Base-by-base conservation (phyloP, 805 yeast species). In the Zygoascus ofunaensis region DNA sequence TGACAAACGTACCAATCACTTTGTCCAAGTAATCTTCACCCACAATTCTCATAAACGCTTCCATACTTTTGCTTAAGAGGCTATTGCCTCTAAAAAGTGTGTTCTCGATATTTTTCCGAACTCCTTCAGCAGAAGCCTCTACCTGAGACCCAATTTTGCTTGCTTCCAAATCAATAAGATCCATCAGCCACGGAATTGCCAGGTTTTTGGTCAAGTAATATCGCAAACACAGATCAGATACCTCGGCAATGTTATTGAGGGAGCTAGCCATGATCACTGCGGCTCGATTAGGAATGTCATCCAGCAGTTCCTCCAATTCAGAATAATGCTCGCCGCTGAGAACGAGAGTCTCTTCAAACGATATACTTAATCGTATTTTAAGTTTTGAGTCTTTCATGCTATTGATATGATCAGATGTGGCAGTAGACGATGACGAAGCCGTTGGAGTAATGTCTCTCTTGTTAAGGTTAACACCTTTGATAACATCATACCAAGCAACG, bases 61-160 rank as follows among this genome's bases (percentile, higher is more conserved):
- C 98, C 44, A 89, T 60, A 0, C 95, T 72, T 58, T 85, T 85
- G 0, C 95, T 80, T 48, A 92, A 69, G 3, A 90, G 70, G 1
- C 95, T 79, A 45, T 86, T 83, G 0, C 96, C 95, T 53, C 98
- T 71, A 56, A 90, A 90, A 14, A 86, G 59, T 0, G 85, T 73
- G 50, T 76, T 80, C 50, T 75, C 72, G 3, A 77, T 61, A 50
- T 74, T 49, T 44, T 23, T 44, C 14, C 39, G 17, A 22, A 35
- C 24, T 7, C 28, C 37, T 5, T 43, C 45, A 22, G 33, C 41
- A 14, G 32, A 26, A 20, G 14, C 8, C 38, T 3, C 35, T 21
- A 24, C 39, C 32, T 18, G 41, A 18, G 18, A 28, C 20, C 34
- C 36, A 15, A 63, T 33, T 17, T 48, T 54, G 12, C 43, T 47